Evolutionary conservation across 2,329 filamentous ascomycete genomes (phyloP).

Genomic region (Biscogniauxia sp.): DNA sequence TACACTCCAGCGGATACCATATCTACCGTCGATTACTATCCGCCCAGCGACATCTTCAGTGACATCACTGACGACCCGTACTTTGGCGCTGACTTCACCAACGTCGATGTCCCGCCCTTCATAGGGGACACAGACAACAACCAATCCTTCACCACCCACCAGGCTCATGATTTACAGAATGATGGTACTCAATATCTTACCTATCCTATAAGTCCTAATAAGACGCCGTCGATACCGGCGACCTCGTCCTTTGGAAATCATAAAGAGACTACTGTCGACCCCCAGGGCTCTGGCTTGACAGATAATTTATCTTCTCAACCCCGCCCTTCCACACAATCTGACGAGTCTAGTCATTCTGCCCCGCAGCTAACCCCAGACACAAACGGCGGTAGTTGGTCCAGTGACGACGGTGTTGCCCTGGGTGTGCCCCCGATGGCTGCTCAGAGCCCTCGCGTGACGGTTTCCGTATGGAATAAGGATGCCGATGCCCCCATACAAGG

Average conservation of each 20-base stretch:
- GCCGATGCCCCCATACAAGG: constrained; percentile 35
- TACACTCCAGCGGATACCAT: constrained; percentile 51
- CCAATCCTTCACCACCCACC: constrained; percentile 6
- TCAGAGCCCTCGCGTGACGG: constrained; percentile 54
- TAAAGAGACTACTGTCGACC: constrained; percentile 3
- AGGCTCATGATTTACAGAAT: constrained; percentile 7
- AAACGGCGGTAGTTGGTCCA: constrained; percentile 48
- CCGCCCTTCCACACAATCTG: constrained; percentile 32
- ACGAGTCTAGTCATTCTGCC: constrained; percentile 31
- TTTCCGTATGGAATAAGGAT: constrained; percentile 54
- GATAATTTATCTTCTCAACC: constrained; percentile 42
- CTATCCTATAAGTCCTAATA: constrained; percentile 51
- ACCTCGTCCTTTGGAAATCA: constrained; percentile 35
- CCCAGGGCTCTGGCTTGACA: constrained; percentile 36
- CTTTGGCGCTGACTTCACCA: constrained; percentile 48
- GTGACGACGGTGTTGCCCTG: constrained; percentile 46
- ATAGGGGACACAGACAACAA: constrained; percentile 35
- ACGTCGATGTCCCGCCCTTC: constrained; percentile 42
- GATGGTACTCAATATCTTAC: constrained; percentile 11
- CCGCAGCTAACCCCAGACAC: constrained; percentile 49
- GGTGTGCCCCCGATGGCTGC: constrained; percentile 41
- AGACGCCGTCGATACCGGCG: constrained; percentile 48
- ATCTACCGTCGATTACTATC: constrained; percentile 47
- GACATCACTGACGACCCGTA: constrained; percentile 49
- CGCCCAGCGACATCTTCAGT: constrained; percentile 46